phyloP scores from a whole-genome alignment of 148 eudicot species.

The Nepenthes mirabilis region DNA sequence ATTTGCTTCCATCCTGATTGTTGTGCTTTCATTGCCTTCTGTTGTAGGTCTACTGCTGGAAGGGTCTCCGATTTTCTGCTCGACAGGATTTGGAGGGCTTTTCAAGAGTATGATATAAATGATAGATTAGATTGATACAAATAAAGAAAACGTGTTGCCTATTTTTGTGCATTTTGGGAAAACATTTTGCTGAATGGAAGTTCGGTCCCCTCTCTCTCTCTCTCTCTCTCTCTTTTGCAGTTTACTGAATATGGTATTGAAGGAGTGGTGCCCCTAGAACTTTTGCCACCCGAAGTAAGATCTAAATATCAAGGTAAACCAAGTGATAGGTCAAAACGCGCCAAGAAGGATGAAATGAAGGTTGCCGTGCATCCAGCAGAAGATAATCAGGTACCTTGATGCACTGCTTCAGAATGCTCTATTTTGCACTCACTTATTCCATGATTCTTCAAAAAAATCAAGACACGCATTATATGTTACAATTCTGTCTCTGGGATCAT shows the following conservation, averaged over 20 bases:
- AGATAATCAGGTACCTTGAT: conserved; percentile 57
- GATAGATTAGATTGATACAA: background rate
- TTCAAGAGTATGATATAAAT: conserved; percentile 50
- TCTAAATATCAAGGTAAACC: conserved; percentile 82
- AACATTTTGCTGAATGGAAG: background rate
- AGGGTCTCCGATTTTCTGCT: conserved; percentile 91
- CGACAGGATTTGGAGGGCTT: conserved; percentile 95
- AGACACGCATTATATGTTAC: background rate
- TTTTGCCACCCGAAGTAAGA: conserved; percentile 54
- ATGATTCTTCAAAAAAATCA: background rate
- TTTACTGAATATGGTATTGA: conserved; percentile 91
- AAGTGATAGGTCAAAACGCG: conserved; percentile 72
- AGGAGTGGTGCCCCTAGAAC: conserved; percentile 91
- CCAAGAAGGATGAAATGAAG: conserved; percentile 83
- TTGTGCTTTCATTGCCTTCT: background rate
- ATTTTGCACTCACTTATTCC: background rate
- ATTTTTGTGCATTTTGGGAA: background rate
- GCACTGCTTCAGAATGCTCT: background rate
- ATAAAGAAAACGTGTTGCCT: background rate
- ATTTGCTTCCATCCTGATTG: background rate
- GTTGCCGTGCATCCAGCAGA: conserved; percentile 44
- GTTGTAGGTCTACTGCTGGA: conserved; percentile 94
- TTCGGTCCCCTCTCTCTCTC: background rate
- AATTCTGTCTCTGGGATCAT: background rate
- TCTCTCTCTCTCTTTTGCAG: conserved; percentile 18